phyloP scores from a whole-genome alignment of 306 rosid genomes.

The Cucurbita maxima region DNA sequence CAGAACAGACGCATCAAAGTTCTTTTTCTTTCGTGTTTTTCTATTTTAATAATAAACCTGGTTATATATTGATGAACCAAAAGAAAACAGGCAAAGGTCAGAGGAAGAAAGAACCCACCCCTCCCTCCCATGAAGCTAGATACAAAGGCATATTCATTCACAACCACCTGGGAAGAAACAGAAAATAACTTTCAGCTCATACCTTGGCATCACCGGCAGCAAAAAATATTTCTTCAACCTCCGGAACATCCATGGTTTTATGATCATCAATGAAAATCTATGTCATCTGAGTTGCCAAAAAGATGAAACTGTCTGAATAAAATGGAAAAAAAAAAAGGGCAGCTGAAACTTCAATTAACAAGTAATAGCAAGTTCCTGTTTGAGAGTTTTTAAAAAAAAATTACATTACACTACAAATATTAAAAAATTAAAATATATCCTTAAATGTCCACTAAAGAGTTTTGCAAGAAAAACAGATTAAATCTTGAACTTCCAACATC shows the following conservation, averaged over 20 bases:
- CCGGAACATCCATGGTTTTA: slow-evolving; percentile 6
- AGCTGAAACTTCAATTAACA: background rate
- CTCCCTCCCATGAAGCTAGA: background rate
- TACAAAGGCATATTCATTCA: background rate
- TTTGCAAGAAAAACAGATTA: background rate
- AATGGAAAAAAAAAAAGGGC: background rate
- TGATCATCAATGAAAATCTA: background rate
- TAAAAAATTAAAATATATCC: background rate
- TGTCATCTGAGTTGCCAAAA: slow-evolving; percentile 1
- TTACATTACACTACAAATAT: background rate
- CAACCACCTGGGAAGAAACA: background rate
- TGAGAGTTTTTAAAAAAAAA: background rate
- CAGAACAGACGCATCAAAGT: background rate
- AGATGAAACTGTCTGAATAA: background rate
- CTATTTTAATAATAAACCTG: background rate
- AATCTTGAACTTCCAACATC: slow-evolving; percentile 3
- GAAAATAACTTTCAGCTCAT: background rate
- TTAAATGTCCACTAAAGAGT: background rate
- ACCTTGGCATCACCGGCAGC: slow-evolving; percentile 10
- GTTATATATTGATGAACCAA: background rate
- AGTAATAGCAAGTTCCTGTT: background rate
- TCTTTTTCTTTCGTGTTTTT: background rate
- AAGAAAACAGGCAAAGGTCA: background rate
- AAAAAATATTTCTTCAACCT: slow-evolving; percentile 4
- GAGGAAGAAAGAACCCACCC: background rate